A percentile compares a stretch with the other conserved stretches of the same genome.
These are phyloP conservation scores for Phytopythium oedochilum DNA, from an alignment of 352 stramenopile species.

Conservation along the genomic window DNA sequence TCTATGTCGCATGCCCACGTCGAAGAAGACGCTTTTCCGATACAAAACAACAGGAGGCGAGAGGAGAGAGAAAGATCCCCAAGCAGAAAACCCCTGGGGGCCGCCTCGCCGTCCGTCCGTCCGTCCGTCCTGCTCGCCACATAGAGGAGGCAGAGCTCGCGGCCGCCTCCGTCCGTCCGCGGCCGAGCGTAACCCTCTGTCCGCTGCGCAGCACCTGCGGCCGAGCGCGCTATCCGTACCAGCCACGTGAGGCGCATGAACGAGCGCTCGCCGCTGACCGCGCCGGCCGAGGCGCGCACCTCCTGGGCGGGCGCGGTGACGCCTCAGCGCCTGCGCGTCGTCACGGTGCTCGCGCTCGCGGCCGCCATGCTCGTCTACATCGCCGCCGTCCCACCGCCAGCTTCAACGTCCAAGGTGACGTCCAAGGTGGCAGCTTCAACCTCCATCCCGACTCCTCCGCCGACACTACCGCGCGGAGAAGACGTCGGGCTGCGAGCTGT, in stretches of 20 bases:
- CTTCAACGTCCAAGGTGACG: slow-evolving; percentile 1
- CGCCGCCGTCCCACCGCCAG: slow-evolving; percentile 5
- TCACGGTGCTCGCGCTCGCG: slow-evolving; percentile 17
- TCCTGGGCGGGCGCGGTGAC: slow-evolving; percentile 2
- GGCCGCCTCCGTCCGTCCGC: background rate
- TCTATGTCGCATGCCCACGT: background rate
- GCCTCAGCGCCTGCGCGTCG: slow-evolving; percentile 17
- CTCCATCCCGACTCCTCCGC: background rate
- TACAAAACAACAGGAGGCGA: background rate
- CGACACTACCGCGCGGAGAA: background rate
- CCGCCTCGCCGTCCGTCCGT: background rate
- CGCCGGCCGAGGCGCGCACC: slow-evolving; percentile 11
- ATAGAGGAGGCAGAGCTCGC: background rate
- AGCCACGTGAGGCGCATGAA: slow-evolving; percentile 15
- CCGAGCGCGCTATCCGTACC: too few species aligned
- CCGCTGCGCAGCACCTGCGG: too few species aligned
- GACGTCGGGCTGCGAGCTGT: background rate
- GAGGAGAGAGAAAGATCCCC: background rate
- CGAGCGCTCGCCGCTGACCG: slow-evolving; percentile 37
- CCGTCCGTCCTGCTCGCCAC: background rate
- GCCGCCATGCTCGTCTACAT: slow-evolving; percentile 23
- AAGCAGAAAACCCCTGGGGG: slow-evolving; percentile 11
- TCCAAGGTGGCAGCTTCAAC: background rate
- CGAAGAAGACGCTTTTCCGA: too few species aligned
- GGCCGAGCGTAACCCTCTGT: background rate